Conservation (phyloP, 2,329 filamentous ascomycete species). For the Plectosphaerella cucumerina region DNA sequence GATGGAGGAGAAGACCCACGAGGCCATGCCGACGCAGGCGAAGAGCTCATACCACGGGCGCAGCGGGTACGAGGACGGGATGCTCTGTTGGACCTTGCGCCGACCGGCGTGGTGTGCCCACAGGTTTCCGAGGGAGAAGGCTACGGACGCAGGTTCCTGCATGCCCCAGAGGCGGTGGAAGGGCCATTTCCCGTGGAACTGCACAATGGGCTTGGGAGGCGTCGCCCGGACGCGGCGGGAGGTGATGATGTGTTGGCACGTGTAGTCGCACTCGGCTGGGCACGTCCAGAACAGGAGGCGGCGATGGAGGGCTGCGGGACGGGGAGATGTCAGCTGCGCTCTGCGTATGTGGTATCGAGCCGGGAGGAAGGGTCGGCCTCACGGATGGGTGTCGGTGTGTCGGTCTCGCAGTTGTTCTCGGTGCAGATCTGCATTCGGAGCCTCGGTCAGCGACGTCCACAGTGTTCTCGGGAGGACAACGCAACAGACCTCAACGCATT, state of each 20-base stretch:
- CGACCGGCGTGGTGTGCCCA: constrained; percentile 80
- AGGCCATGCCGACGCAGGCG: constrained; percentile 74
- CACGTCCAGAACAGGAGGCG: constrained; percentile 91
- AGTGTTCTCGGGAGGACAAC: not conserved
- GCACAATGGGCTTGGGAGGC: constrained; percentile 59
- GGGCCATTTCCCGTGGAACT: constrained; percentile 99
- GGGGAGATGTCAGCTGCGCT: constrained; percentile 7
- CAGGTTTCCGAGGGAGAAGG: constrained; percentile 92
- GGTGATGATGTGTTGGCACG: constrained; percentile 92
- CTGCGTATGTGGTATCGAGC: not conserved
- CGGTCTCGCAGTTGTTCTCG: constrained; percentile 70
- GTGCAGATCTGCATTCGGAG: constrained; percentile 62
- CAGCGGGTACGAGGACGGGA: constrained; percentile 71
- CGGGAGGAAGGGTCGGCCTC: constrained; percentile 30
- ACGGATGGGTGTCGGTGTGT: constrained; percentile 66
- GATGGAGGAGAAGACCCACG: constrained; percentile 84
- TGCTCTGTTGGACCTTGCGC: constrained; percentile 59
- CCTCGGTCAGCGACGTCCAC: constrained; percentile 3
- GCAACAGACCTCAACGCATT: constrained; percentile 72
- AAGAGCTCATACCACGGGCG: constrained; percentile 77
- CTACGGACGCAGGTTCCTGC: constrained; percentile 89
- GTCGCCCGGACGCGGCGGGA: constrained; percentile 61
- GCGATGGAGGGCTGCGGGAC: constrained; percentile 66
- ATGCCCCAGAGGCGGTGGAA: constrained; percentile 87
- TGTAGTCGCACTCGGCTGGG: constrained; percentile 92